Evolutionary conservation across 2,329 filamentous ascomycete genomes (phyloP).

Genomic region (Monilinia polystroma): DNA sequence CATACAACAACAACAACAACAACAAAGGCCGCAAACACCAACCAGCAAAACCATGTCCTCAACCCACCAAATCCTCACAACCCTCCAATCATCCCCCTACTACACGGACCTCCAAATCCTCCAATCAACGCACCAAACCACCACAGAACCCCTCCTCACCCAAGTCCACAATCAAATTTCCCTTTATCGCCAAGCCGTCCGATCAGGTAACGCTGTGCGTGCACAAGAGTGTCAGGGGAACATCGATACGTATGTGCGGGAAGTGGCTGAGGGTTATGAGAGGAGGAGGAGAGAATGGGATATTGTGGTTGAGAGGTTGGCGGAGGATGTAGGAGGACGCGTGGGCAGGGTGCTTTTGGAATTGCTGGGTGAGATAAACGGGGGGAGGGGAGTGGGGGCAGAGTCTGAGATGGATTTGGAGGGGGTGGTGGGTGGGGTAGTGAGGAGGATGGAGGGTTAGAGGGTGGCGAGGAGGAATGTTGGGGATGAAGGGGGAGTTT

Average conservation of each 20-base stretch:
- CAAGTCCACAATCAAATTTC: neutral
- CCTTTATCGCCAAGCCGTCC: neutral
- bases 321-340: neutral
- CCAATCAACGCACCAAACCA: neutral
- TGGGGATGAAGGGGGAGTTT: neutral
- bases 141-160: neutral
- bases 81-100: neutral
- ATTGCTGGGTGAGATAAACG: neutral
- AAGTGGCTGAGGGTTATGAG: neutral
- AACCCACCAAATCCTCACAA: neutral
- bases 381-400: neutral
- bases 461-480: too few relatives aligned
- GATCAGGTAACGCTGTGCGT: neutral
- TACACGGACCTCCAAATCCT: neutral
- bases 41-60: neutral
- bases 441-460: neutral
- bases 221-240: neutral
- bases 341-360: neutral
- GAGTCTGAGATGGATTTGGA: neutral
- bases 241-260: neutral
- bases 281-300: conserved; percentile 1
- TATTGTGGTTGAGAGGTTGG: neutral
- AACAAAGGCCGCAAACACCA: neutral
- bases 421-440: neutral
- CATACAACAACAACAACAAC: neutral